Evolutionary conservation across 441 rosid genomes (phyloP).

Genomic region (Jatropha multifida): DNA sequence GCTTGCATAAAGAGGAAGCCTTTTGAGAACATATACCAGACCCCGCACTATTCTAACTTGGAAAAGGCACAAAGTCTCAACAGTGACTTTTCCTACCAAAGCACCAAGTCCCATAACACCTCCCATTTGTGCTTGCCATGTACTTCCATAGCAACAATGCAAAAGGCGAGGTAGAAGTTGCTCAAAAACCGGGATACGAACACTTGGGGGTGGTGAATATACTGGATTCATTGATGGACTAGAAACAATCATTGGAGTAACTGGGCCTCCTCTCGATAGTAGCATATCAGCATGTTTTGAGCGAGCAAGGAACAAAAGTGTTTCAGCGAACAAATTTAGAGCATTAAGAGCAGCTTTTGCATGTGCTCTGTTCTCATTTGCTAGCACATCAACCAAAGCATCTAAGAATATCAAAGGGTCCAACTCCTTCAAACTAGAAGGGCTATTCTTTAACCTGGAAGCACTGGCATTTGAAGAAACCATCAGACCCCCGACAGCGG

Average conservation of each 20-base stretch:
- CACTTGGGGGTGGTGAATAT: conserved; percentile 91
- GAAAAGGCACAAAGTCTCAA: conserved; percentile 81
- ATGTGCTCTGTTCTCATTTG: conserved; percentile 85
- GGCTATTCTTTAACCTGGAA: conserved; percentile 59
- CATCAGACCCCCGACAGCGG: conserved; percentile 51
- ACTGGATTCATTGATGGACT: conserved; percentile 99
- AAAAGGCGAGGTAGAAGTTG: conserved; percentile 95
- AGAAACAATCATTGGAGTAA: conserved; percentile 93
- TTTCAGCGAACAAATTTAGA: conserved; percentile 86
- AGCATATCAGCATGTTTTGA: conserved; percentile 75
- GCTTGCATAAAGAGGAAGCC: conserved; percentile 88
- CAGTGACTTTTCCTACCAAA: conserved; percentile 96
- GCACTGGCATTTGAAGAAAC: conserved; percentile 47
- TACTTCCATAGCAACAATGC: conserved; percentile 94
- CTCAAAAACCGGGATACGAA: conserved; percentile 92
- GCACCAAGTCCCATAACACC: conserved; percentile 99
- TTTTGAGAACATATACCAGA: conserved; percentile 88
- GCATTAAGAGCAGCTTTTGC: conserved; percentile 92
- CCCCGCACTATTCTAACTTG: conserved; percentile 90
- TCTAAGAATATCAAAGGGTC: conserved; percentile 91
- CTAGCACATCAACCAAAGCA: conserved; percentile 92
- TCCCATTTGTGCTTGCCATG: conserved; percentile 99
- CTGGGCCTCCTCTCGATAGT: conserved; percentile 84
- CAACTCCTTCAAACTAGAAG: conserved; percentile 74
- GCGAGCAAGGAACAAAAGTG: conserved; percentile 86